These are phyloP conservation scores for Monosporascus cannonballus DNA, from an alignment of 2,329 filamentous ascomycete genomes.

Conservation along the genomic window DNA sequence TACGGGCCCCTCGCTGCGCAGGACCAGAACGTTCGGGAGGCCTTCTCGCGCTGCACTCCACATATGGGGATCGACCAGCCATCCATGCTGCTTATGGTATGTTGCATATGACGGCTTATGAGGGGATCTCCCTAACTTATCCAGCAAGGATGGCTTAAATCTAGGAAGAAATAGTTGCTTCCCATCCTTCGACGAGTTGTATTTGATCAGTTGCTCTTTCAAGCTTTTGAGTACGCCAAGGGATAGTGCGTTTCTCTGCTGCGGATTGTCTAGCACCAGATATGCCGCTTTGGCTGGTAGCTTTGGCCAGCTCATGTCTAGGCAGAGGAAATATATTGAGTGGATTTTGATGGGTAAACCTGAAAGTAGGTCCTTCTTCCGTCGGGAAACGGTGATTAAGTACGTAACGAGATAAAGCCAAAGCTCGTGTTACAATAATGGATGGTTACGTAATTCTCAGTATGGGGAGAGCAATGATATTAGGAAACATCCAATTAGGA, in stretches of 20 bases:
- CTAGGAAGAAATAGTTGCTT: slow-evolving; percentile 20
- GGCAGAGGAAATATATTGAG: too few species aligned
- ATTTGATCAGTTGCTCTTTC: slow-evolving; percentile 16
- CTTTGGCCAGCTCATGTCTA: slow-evolving; percentile 8
- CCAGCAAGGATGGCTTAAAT: slow-evolving; percentile 17
- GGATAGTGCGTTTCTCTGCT: slow-evolving; percentile 20
- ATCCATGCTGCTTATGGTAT: slow-evolving; percentile 5
- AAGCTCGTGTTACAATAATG: too few species aligned
- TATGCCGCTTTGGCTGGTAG: slow-evolving; percentile 22
- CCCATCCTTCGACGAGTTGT: slow-evolving; percentile 16
- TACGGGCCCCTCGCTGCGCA: slow-evolving; percentile 22
- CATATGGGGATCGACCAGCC: slow-evolving; percentile 20
- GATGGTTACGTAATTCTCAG: too few species aligned
- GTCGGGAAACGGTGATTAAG: too few species aligned
- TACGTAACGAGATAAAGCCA: too few species aligned
- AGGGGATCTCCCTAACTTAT: slow-evolving; percentile 8
- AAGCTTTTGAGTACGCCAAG: slow-evolving; percentile 16
- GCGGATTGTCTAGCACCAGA: slow-evolving; percentile 18
- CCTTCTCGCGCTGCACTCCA: slow-evolving; percentile 17
- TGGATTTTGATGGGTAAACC: too few species aligned
- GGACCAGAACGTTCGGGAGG: slow-evolving; percentile 26
- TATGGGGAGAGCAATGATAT: too few species aligned
- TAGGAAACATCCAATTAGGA: too few species aligned
- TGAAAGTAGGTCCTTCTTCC: too few species aligned
- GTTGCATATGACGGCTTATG: slow-evolving; percentile 1